Percentiles rank a stretch among this genome's conserved stretches.
phyloP scores from a whole-genome alignment of 441 rosid species.

The Erysimum cheiri region DNA sequence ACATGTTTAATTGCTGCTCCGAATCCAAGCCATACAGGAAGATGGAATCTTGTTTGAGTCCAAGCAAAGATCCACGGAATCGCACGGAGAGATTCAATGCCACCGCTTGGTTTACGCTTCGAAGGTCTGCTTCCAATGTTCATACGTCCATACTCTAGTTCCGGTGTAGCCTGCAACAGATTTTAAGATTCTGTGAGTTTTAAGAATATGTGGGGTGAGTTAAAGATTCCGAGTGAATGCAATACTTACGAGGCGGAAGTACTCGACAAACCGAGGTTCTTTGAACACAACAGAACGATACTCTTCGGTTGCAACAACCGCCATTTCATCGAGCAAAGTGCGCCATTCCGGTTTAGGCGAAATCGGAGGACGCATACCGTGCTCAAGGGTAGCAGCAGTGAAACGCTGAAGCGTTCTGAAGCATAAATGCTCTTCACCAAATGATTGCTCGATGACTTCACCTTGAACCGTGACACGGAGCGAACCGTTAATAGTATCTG shows the following conservation, averaged over 20 bases:
- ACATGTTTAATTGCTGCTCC: slow-evolving; percentile 76
- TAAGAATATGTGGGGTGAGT: background rate
- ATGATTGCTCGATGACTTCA: slow-evolving; percentile 94
- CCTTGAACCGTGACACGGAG: slow-evolving; percentile 94
- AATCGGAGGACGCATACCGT: slow-evolving; percentile 84
- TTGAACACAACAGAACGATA: slow-evolving; percentile 85
- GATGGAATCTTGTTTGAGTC: slow-evolving; percentile 97
- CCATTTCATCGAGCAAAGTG: slow-evolving; percentile 83
- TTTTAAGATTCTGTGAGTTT: background rate
- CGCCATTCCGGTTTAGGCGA: slow-evolving; percentile 98
- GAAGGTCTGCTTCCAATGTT: slow-evolving; percentile 98
- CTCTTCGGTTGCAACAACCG: slow-evolving; percentile 81
- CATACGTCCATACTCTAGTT: slow-evolving; percentile 94
- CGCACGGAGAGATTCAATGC: slow-evolving; percentile 95
- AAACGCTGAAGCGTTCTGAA: slow-evolving; percentile 94
- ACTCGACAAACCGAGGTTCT: slow-evolving; percentile 94
- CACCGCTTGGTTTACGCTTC: slow-evolving; percentile 92
- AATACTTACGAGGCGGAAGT: slow-evolving; percentile 88
- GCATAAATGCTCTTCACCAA: slow-evolving; percentile 93
- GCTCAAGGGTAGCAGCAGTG: slow-evolving; percentile 95
- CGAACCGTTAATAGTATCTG: slow-evolving; percentile 89
- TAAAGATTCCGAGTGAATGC: slow-evolving; percentile 4
- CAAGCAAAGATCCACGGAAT: slow-evolving; percentile 99
- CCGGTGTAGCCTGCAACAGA: slow-evolving; percentile 82
- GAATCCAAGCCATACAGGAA: slow-evolving; percentile 95